These are phyloP conservation scores for Ceratocystis cacaofunesta DNA, from an alignment of 2,329 filamentous ascomycete species.

Conservation along the genomic window DNA sequence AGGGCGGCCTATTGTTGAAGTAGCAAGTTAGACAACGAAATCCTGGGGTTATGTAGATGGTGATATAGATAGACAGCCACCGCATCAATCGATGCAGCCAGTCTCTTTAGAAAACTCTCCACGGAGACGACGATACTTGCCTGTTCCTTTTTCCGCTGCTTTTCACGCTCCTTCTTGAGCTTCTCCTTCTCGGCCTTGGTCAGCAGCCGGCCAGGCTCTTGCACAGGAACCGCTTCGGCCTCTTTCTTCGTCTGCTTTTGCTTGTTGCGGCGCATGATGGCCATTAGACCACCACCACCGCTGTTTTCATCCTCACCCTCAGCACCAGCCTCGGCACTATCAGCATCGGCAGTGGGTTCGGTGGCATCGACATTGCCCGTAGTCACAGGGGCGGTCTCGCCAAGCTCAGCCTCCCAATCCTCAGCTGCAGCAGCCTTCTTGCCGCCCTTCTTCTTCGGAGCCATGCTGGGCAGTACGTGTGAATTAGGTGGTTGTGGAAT, in stretches of 20 bases:
- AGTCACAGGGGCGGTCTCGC: conserved; percentile 54
- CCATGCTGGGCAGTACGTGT: conserved; percentile 39
- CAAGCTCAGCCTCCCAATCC: conserved; percentile 89
- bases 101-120: background rate
- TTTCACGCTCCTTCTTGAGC: conserved; percentile 94
- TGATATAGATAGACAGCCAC: too few relatives aligned
- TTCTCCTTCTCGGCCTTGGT: conserved; percentile 99
- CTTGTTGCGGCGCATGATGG: conserved; percentile 66
- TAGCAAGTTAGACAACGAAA: background rate
- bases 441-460: conserved; percentile 84
- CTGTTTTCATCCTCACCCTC: conserved; percentile 39
- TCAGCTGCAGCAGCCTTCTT: conserved; percentile 70
- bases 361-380: conserved; percentile 25
- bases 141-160: conserved; percentile 97
- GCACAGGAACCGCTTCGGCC: conserved; percentile 46
- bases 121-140: conserved; percentile 30
- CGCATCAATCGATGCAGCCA: too few relatives aligned
- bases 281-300: conserved; percentile 57
- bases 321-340: conserved; percentile 33
- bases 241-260: conserved; percentile 81
- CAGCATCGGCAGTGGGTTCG: conserved; percentile 22
- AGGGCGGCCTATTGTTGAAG: conserved; percentile 34
- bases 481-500: background rate
- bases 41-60: background rate
- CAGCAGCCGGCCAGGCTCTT: conserved; percentile 57